Percentiles rank a stretch among this genome's conserved stretches.
These are phyloP conservation scores for Coemansia sp. DNA, from an alignment of 192 early-diverging fungal species.

Conservation along the genomic window DNA sequence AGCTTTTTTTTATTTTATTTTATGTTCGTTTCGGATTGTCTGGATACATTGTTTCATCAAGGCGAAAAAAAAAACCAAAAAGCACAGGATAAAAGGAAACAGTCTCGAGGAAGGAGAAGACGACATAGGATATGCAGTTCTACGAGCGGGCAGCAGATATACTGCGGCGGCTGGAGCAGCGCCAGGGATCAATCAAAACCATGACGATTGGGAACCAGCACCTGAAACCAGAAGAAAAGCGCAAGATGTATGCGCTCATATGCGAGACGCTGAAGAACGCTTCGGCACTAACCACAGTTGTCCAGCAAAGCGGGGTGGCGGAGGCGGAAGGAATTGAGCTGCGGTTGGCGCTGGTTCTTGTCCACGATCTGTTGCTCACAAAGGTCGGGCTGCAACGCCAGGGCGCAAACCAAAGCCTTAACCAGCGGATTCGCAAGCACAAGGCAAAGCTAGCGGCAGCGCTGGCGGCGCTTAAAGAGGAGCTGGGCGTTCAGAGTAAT, in stretches of 20 bases:
- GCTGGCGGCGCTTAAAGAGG: slow-evolving; percentile 76
- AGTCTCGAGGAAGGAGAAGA: not conserved
- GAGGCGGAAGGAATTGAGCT: slow-evolving; percentile 46
- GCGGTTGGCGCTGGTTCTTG: slow-evolving; percentile 64
- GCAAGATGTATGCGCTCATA: slow-evolving; percentile 83
- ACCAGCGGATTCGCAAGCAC: slow-evolving; percentile 67
- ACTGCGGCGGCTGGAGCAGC: slow-evolving; percentile 66
- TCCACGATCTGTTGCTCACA: slow-evolving; percentile 86
- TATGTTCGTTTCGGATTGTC: no score
- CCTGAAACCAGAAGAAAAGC: slow-evolving; percentile 69
- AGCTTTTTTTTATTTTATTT: no score
- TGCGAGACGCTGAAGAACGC: slow-evolving; percentile 86
- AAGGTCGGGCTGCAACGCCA: slow-evolving; percentile 65
- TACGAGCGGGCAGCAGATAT: slow-evolving; percentile 78
- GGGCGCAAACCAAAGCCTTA: slow-evolving; percentile 60
- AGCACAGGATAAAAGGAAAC: no score
- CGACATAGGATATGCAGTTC: slow-evolving; percentile 27
- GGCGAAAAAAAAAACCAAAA: no score
- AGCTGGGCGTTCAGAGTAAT: slow-evolving; percentile 63
- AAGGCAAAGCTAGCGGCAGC: slow-evolving; percentile 69
- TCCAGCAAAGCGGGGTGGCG: slow-evolving; percentile 23
- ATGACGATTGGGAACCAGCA: slow-evolving; percentile 67
- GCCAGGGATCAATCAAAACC: slow-evolving; percentile 77
- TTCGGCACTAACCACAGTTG: slow-evolving; percentile 26
- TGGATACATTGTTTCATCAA: no score